These are phyloP conservation scores for Apiotrichum mycotoxinovorans DNA, from an alignment of 1,284 basidiomycete species.

Conservation along the genomic window DNA sequence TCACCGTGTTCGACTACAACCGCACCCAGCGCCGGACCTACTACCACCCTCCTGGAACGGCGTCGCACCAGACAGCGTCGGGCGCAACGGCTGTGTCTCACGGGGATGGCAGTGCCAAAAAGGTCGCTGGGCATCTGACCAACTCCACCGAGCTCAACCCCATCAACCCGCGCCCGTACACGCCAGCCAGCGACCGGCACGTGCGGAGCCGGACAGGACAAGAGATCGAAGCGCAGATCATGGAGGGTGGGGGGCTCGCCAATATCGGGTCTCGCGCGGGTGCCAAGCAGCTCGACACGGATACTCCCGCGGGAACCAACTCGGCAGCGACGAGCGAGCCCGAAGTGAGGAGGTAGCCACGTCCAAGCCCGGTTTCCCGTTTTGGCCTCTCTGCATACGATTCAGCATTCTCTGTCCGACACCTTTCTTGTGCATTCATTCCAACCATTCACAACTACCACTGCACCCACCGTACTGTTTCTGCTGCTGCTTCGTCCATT, in stretches of 20 bases:
- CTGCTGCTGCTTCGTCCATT: too few species aligned
- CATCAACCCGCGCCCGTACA: constrained; percentile 3
- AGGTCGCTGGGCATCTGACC: background rate
- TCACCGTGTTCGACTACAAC: constrained; percentile 50
- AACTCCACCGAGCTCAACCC: constrained; percentile 6
- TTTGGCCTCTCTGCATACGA: too few species aligned
- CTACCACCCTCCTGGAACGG: constrained; percentile 36
- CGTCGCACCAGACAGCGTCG: constrained; percentile 21
- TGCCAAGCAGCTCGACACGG: constrained; percentile 12
- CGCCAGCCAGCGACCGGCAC: constrained; percentile 8
- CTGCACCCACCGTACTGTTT: too few species aligned
- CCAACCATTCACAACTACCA: too few species aligned
- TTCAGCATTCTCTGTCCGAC: too few species aligned
- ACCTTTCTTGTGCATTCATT: too few species aligned
- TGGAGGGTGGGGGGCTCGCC: constrained; percentile 49
- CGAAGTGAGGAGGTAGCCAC: background rate
- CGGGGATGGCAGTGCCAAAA: constrained; percentile 1
- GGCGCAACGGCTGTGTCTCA: constrained; percentile 18
- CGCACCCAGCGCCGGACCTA: constrained; percentile 45
- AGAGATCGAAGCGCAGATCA: constrained; percentile 49
- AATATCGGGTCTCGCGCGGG: constrained; percentile 33
- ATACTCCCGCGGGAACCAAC: background rate
- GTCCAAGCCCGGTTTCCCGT: too few species aligned
- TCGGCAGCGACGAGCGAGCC: background rate
- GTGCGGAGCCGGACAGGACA: constrained; percentile 42